Percentiles rank a stretch among this genome's conserved stretches.
Conservation (phyloP, 257 asterid species). For the Salvia miltiorrhiza region DNA sequence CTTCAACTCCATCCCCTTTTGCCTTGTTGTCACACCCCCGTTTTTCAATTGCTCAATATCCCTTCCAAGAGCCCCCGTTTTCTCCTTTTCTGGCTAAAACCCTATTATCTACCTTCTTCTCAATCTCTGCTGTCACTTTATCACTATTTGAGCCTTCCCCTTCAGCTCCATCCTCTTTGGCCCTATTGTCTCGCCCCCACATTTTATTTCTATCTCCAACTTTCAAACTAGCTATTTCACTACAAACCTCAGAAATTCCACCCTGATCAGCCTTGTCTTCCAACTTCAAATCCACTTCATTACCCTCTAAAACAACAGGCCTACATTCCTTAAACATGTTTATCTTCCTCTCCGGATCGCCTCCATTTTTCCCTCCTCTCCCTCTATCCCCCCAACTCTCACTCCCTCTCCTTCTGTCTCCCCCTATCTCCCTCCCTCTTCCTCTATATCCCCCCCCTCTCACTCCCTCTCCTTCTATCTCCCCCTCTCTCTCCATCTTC, state of each 20-base stretch:
- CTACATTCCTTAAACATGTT: neutral
- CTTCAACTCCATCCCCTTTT: slow-evolving; percentile 14
- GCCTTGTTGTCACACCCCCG: neutral
- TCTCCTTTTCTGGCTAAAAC: slow-evolving; percentile 13
- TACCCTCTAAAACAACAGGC: slow-evolving; percentile 9
- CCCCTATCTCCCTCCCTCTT: neutral
- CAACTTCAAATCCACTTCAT: neutral
- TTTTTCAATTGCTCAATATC: neutral
- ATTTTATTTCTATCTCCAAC: neutral
- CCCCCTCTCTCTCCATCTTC: neutral
- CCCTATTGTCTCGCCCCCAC: neutral
- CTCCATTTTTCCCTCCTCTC: neutral
- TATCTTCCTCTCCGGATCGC: neutral
- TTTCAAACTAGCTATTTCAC: slow-evolving; percentile 9
- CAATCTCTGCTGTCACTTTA: slow-evolving; percentile 1
- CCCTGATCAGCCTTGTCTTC: slow-evolving; percentile 6
- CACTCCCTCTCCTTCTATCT: neutral
- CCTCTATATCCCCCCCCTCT: neutral
- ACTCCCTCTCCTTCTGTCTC: neutral
- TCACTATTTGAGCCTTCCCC: slow-evolving; percentile 15
- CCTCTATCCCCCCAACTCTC: too few relatives aligned
- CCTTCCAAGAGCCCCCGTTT: slow-evolving; percentile 20
- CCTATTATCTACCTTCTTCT: slow-evolving; percentile 6
- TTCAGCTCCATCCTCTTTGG: slow-evolving; percentile 8
- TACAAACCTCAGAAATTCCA: slow-evolving; percentile 7